Base-by-base conservation (phyloP, 352 stramenopile genomes). In the Thraustochytrium striatum region DNA sequence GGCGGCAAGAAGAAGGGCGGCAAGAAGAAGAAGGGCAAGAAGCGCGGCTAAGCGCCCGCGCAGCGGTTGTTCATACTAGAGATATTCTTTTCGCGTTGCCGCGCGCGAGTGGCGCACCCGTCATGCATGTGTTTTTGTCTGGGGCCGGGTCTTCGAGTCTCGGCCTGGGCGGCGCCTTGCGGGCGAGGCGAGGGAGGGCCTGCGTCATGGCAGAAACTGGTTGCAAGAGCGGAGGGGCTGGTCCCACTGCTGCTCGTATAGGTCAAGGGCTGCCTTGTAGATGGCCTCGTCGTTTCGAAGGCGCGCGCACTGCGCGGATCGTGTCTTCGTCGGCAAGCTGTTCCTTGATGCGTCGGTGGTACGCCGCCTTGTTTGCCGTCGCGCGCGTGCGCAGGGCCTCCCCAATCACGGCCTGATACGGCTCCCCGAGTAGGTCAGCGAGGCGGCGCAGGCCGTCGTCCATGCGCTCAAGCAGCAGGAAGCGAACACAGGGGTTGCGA, bases 401-500 rank as follows among this genome's bases (percentile, higher is more conserved):
- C 3, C 28, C 57, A 55, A 57, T 62, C 9, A n/a, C 25, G 9
- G 55, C 55, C 9, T 30, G 9, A 62, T 62, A 79, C 8, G 69
- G 28, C 5, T 47, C 21, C 8, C 69, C 69, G 3, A 79, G 50
- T 2, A 65, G 35, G 16, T 52, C 13, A 5, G 44, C 38, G 52
- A 79, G 57, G 30, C 43, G 50, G n/a, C 19, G 5, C 3, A 79
- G 33, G 5, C 69, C 72, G 52, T 81, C 62, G 13, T 75, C 33
- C 30, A 81, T 30, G 11, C 81, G 61, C 28, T 81, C 72, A 7
- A 81, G 36, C 2, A 81, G 41, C 0, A 81, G 62, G 36, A 62
- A 81, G 9, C 72, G 72, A 21, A 61, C 35, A 44, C 72, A 81
- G 7, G 72, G 72, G 30, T 72, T 41, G 13, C 8, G 30, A 19